Base-by-base conservation (phyloP, 108 stramenopile genomes). In the Pseudonitzschia multiseries region DNA sequence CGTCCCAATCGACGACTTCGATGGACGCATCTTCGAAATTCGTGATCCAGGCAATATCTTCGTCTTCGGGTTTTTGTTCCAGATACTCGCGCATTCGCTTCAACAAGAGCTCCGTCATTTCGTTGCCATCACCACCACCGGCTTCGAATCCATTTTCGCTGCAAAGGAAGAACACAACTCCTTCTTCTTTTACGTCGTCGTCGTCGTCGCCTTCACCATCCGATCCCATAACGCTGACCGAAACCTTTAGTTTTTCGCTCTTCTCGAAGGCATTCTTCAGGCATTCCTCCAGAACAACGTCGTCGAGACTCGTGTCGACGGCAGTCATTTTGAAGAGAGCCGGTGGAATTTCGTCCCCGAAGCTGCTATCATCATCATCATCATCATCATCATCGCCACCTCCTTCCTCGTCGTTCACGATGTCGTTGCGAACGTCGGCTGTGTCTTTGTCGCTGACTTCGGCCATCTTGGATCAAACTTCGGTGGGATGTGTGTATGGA, bases 281-380 rank as follows among this genome's bases (percentile, higher is more conserved):
- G 50, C 50, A 51, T n/a, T 51, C 50, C n/a, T 51, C 50, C 8
- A 51, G n/a, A n/a, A 51, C 50, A 10, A 51, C n/a, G 20, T 51
- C 50, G 50, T 51, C 50, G 50, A 51, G 50, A 51, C n/a, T 51
- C 50, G 50, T 51, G 50, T 51, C 50, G 6, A 51, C 50, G 3
- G 3, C 4, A 17, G 50, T 51, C 50, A 51, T 51, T 3, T n/a
- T 51, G 50, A 51, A 51, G 8, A 51, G 50, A 4, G 50, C n/a
- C n/a, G 50, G 50, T 3, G 17, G 17, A n/a, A n/a, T 17, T n/a
- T 51, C 50, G 50, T n/a, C 17, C 17, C n/a, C 50, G 10, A n/a
- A 51, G n/a, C 17, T 20, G 17, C 22, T 2, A 26, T 12, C 54
- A 26, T 56, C 22, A 10, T 4, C 10, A 24, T 6, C 36, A 5